These are phyloP conservation scores for Mikania micrantha DNA, from an alignment of 129 eudicot genomes.

Conservation along the genomic window DNA sequence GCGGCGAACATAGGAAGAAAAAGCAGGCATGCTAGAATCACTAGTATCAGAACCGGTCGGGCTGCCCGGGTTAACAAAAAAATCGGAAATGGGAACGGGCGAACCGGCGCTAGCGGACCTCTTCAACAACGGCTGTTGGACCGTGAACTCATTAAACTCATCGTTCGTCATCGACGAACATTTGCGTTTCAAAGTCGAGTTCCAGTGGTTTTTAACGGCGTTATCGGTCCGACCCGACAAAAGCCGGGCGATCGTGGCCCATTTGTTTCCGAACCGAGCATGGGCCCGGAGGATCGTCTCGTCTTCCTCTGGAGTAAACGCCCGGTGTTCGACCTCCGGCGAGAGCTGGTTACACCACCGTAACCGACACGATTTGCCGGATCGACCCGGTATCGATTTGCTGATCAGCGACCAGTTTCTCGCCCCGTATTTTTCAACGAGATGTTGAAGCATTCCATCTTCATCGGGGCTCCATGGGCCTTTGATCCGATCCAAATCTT, in stretches of 20 bases:
- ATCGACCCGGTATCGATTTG: background rate
- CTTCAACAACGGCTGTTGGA: slow-evolving; percentile 46
- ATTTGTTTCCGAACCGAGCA: background rate
- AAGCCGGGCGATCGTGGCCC: slow-evolving; percentile 3
- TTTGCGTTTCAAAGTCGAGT: background rate
- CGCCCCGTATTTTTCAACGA: background rate
- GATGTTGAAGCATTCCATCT: background rate
- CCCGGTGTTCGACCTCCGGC: background rate
- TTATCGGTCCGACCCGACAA: background rate
- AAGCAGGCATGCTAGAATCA: slow-evolving; percentile 35
- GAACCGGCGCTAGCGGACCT: slow-evolving; percentile 72
- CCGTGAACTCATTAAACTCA: slow-evolving; percentile 35
- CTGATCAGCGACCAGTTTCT: background rate
- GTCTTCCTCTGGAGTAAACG: background rate
- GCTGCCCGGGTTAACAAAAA: slow-evolving; percentile 44
- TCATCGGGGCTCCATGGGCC: background rate
- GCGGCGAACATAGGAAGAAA: slow-evolving; percentile 37
- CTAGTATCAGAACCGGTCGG: slow-evolving; percentile 66
- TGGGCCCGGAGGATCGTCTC: background rate
- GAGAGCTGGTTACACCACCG: slow-evolving; percentile 8
- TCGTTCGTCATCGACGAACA: slow-evolving; percentile 42
- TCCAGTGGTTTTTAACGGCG: background rate
- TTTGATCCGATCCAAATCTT: slow-evolving; percentile 1
- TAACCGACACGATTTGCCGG: background rate
- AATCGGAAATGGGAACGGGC: slow-evolving; percentile 38